These are phyloP conservation scores for Rhodotorula babjevae DNA, from an alignment of 768 basidiomycete genomes.

Conservation along the genomic window DNA sequence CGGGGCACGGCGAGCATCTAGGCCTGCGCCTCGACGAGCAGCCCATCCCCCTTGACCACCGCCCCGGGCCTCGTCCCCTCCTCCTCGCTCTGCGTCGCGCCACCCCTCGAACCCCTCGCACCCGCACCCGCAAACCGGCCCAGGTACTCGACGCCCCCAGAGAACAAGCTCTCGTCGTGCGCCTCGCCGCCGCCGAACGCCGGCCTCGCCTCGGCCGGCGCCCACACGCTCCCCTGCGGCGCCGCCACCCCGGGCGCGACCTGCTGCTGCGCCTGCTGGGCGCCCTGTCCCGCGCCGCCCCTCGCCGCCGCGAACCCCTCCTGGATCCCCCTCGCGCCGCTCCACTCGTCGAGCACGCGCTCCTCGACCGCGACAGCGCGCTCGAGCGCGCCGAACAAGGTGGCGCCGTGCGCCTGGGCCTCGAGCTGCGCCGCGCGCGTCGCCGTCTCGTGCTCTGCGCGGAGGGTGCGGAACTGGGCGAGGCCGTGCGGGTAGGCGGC, in stretches of 20 bases:
- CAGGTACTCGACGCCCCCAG: conserved; percentile 27
- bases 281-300: neutral
- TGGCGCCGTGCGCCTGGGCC: conserved; percentile 68
- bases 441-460: conserved; percentile 75
- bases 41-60: neutral
- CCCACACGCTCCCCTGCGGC: neutral
- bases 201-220: conserved; percentile 3
- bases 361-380: conserved; percentile 60
- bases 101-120: too few species aligned
- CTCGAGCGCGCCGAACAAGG: conserved; percentile 62
- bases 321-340: conserved; percentile 39
- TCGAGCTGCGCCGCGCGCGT: conserved; percentile 71
- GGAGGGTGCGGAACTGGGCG: conserved; percentile 79
- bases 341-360: conserved; percentile 57
- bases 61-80: neutral
- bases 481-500: conserved; percentile 75
- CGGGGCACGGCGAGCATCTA: too few species aligned
- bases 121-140: neutral
- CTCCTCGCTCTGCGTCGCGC: neutral
- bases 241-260: neutral
- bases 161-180: conserved; percentile 14
- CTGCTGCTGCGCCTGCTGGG: neutral
- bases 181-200: neutral
- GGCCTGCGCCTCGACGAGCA: neutral
- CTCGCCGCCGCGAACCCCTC: conserved; percentile 18